Base-by-base conservation (phyloP, 768 basidiomycete species). In the Boletus pseudo-olivaceus region DNA sequence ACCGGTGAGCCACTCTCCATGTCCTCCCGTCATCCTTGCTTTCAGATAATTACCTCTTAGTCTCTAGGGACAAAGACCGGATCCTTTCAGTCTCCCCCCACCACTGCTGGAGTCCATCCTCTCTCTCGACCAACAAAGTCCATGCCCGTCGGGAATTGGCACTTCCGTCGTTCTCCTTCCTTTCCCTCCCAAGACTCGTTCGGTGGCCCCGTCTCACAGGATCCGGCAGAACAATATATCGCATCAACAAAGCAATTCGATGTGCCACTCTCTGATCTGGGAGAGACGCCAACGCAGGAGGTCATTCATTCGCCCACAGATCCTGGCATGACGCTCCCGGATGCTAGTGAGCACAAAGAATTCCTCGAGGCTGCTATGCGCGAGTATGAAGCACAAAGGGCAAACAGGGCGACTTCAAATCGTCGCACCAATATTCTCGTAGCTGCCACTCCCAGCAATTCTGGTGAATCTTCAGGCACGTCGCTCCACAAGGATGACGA, bases 121-220 rank as follows among this genome's bases (percentile, higher is more conserved):
- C 59, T 56, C 39, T 57, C 52, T 49, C 56, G 55, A 32, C 53
- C 60, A 27, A 51, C 63, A 50, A 55, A 53, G n/a, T 61, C 66
- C 29, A 62, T 69, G 53, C 67, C 58, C 14, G 51, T 59, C 49
- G 59, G 56, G 14, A 62, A 61, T 19, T 59, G 56, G 26, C 58
- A 54, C n/a, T 60, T 53, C 46, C 63, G 45, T 43, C 67, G 75
- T 26, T 75, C 75, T n/a, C 70, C 69, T 20, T 74, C 75, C 7
- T 62, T 62, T 35, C 65, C 67, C 9, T 84, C 84, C 4, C 77
- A 81, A 64, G 85, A 87, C 65, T 88, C 87, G 2, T 86, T 88
- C 55, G 83, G 76, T 38, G 80, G 76, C 33, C 73, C 75, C 34
- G 56, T 76, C n/a, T 74, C 78, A 2, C 74, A 76, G 35, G 78